Base-by-base conservation (phyloP, 2,329 filamentous ascomycete species). In the Colletotrichum acutatum region DNA sequence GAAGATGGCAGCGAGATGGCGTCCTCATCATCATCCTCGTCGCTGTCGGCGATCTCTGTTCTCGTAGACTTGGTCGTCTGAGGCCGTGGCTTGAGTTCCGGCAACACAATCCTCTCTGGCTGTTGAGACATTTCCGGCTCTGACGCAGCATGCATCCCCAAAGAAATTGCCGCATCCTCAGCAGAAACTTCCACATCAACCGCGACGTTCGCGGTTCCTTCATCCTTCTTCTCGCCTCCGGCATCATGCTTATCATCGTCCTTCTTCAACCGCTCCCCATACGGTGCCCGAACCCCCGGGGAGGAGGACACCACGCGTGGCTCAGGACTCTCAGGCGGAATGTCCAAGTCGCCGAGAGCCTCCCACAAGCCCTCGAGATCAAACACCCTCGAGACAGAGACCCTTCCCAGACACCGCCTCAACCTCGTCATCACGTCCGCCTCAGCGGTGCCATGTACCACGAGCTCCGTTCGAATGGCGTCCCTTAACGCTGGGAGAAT, bases 281-380 rank as follows among this genome's bases (percentile, higher is more conserved):
- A 42, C 16, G 37, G 37, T 19, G 37, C 37, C 16, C 16, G 37
- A 19, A 42, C 6, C 2, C 16, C 37, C 6, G 37, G 34, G 1
- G 28, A 56, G 30, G 28, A n/a, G 26, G 49, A 32, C n/a, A 19
- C 58, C 19, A 34, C 3, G 8, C 65, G 46, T 19, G 62, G 72
- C 30, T 28, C 42, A 4, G 67, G 65, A 14, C 57, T 63, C 6
- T 7, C 56, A 7, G 71, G 37, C 2, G 68, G 68, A 34, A 72
- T 60, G 34, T 86, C 83, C 46, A 90, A 75, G 75, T 92, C 90
- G 2, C 78, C 80, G 42, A 92, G 76, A 1, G 89, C 89, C 77
- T 91, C 89, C 84, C 84, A 86, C 22, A 92, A 76, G 0, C 90
- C 90, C 58, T 90, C 85, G 12, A 90, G 75, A 72, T 91, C 89